These are phyloP conservation scores for Basipetospora chlamydospora DNA, from an alignment of 2,329 filamentous ascomycete genomes.

Conservation along the genomic window DNA sequence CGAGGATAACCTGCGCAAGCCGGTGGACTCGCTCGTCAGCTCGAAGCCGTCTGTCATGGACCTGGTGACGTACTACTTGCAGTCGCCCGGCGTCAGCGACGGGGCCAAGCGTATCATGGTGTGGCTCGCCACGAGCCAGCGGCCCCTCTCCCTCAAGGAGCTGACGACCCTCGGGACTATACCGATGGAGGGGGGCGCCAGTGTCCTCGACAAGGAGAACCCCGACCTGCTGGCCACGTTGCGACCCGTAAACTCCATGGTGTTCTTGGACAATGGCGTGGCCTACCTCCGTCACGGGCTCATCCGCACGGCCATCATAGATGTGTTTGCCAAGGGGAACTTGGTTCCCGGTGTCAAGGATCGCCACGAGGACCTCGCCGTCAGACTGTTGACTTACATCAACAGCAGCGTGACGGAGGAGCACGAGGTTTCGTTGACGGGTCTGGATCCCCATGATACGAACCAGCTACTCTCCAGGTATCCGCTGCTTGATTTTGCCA, in stretches of 20 bases:
- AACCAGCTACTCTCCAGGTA: conserved; percentile 11
- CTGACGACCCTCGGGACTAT: conserved; percentile 16
- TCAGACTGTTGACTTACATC: conserved; percentile 18
- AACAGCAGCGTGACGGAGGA: conserved; percentile 15
- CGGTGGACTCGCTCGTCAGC: conserved; percentile 14
- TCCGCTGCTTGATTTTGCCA: conserved; percentile 12
- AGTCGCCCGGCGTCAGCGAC: conserved; percentile 13
- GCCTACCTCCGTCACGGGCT: conserved; percentile 20
- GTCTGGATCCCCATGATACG: conserved; percentile 14
- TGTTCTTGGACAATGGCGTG: conserved; percentile 19
- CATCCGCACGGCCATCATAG: conserved; percentile 16
- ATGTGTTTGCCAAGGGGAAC: conserved; percentile 17
- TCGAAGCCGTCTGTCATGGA: conserved; percentile 16
- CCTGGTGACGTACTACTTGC: conserved; percentile 15
- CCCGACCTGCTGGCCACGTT: conserved; percentile 15
- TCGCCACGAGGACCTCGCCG: conserved; percentile 17
- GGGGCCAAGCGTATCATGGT: conserved; percentile 18
- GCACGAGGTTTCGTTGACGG: conserved; percentile 16
- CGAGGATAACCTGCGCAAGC: conserved; percentile 14
- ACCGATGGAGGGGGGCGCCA: conserved; percentile 15
- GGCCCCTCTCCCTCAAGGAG: conserved; percentile 19
- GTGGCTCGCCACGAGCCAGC: conserved; percentile 21
- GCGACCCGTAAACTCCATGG: conserved; percentile 16
- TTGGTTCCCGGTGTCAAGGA: conserved; percentile 17
- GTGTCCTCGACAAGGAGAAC: conserved; percentile 12